Percentiles rank a stretch among this genome's conserved stretches.
These are phyloP conservation scores for Daldinia sp. DNA, from an alignment of 2,329 filamentous ascomycete genomes.

Conservation along the genomic window DNA sequence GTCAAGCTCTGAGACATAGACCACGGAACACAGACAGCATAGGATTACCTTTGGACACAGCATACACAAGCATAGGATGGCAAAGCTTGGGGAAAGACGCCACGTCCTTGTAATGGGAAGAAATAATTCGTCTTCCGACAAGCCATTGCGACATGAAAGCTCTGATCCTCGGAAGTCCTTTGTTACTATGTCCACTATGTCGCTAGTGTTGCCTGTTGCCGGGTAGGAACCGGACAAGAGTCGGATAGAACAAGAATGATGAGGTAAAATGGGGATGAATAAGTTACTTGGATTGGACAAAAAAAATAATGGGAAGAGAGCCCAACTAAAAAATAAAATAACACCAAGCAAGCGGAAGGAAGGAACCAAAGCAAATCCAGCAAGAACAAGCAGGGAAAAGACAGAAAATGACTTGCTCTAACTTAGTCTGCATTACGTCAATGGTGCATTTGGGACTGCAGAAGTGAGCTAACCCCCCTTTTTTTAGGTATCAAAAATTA, in stretches of 20 bases:
- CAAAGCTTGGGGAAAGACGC: not conserved
- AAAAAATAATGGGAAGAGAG: no score
- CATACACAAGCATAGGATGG: not conserved
- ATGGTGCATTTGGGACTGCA: slow-evolving; percentile 34
- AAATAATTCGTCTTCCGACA: not conserved
- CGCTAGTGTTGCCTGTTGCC: slow-evolving; percentile 12
- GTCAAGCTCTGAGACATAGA: not conserved
- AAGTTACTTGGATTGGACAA: slow-evolving; percentile 15
- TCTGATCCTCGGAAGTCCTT: not conserved
- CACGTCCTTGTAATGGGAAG: not conserved
- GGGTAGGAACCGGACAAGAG: not conserved
- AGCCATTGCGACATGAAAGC: slow-evolving; percentile 3
- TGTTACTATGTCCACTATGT: slow-evolving; percentile 1
- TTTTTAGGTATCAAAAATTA: slow-evolving; percentile 25
- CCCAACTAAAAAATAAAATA: slow-evolving; percentile 15
- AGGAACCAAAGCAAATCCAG: no score
- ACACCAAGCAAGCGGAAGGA: slow-evolving; percentile 18
- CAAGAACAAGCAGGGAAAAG: slow-evolving; percentile 24
- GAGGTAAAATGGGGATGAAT: slow-evolving; percentile 18
- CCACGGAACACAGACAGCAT: not conserved
- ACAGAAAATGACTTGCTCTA: slow-evolving; percentile 8
- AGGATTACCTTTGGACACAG: no score
- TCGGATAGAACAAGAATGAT: slow-evolving; percentile 11
- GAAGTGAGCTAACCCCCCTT: slow-evolving; percentile 32
- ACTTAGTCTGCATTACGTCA: slow-evolving; percentile 43